Percentiles rank a stretch among this genome's conserved stretches.
phyloP scores from a whole-genome alignment of 495 filamentous ascomycete genomes.

The Xylaria sp. region DNA sequence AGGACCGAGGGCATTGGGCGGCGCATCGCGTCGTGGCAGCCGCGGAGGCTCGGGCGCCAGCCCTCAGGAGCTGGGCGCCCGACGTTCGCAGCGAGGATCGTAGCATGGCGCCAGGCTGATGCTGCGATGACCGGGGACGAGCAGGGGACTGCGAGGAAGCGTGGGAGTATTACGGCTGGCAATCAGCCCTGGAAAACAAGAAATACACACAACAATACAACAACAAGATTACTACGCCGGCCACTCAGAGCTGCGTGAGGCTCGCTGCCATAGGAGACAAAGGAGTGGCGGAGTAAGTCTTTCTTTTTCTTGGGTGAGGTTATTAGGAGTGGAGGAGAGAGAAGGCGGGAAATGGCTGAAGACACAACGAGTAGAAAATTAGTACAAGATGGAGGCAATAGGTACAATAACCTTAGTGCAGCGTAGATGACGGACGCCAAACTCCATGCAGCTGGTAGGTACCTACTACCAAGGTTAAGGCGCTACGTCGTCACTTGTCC shows the following conservation, averaged over 20 bases:
- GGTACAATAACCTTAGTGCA: too few species aligned
- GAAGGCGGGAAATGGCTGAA: slow-evolving; percentile 14
- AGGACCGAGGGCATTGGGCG: slow-evolving; percentile 51
- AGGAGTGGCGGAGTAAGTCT: slow-evolving; percentile 64
- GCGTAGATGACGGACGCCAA: slow-evolving; percentile 21
- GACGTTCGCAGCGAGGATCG: slow-evolving; percentile 56
- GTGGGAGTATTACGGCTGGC: slow-evolving; percentile 31
- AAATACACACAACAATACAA: slow-evolving; percentile 31
- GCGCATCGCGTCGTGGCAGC: slow-evolving; percentile 49
- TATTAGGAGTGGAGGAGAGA: slow-evolving; percentile 14
- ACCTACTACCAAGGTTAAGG: neutral
- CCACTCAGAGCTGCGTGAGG: slow-evolving; percentile 26
- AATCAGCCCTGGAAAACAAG: slow-evolving; percentile 18
- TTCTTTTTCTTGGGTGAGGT: slow-evolving; percentile 23
- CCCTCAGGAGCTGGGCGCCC: slow-evolving; percentile 59
- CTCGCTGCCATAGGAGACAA: slow-evolving; percentile 38
- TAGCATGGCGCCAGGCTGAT: slow-evolving; percentile 57
- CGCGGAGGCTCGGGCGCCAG: slow-evolving; percentile 52
- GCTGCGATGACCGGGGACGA: slow-evolving; percentile 32
- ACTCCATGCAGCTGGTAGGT: neutral
- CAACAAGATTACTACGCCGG: slow-evolving; percentile 23
- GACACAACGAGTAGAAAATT: slow-evolving; percentile 14
- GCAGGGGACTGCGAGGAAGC: neutral
- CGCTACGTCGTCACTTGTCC: neutral
- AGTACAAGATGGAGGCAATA: neutral